Evolutionary conservation across 2,329 filamentous ascomycete genomes (phyloP), one percentile per base, ranked within the genome.

Genomic region (Pseudogymnoascus sp.): DNA sequence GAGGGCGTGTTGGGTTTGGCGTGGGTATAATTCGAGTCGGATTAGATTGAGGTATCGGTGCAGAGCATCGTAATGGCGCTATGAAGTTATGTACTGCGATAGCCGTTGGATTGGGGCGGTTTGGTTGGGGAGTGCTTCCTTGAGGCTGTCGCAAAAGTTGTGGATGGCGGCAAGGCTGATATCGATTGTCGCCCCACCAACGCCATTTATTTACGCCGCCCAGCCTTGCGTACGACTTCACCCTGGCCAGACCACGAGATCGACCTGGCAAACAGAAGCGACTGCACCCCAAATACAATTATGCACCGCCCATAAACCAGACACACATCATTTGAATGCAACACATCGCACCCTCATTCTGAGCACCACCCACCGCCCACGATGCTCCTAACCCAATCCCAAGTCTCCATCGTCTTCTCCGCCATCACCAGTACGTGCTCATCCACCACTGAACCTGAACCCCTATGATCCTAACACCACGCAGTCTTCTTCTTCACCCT

Each of bases 401-500:
- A 90, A 76, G 86, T 90, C 60, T 89, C 87, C 37, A 76, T 90
- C 63, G 77, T 86, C 63, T 75, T 87, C 62, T 86, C 87, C 25
- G 81, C 82, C 8, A 72, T 76, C 38, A 82, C 90, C 64, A 78
- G 88, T 90, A 80, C 62, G 79, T 72, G 57, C 62, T 38, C 59
- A 39, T 18, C 39, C n/a, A n/a, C n/a, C n/a, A n/a, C n/a, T n/a
- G n/a, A n/a, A n/a, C n/a, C 41, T 41, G 37, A 63, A 53, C 57
- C n/a, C n/a, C 14, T 8, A 22, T 8, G 22, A 22, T 22, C 4
- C 63, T 64, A 58, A 66, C 60, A 15, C 37, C 33, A 33, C 14
- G 30, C 62, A 87, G 88, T 96, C 62, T 77, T 90, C 65, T 72
- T 89, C 25, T 96, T 90, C 74, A 96, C 91, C 2, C 74, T 86